Conservation (phyloP, 805 yeast species). For the Kuraishia cidri region DNA sequence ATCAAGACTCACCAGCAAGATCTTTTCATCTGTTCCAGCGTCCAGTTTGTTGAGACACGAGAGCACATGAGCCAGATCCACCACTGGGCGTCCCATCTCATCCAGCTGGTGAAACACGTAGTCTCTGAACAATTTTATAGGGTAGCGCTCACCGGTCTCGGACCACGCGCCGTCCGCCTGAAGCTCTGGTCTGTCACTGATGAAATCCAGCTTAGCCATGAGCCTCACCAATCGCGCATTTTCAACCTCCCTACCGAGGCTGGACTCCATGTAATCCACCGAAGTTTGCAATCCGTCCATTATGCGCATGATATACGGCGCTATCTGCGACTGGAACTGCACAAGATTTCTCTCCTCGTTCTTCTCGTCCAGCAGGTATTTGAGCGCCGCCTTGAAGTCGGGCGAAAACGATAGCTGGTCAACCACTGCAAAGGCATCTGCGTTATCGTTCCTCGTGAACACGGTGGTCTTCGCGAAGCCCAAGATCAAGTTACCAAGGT, state of each 20-base stretch:
- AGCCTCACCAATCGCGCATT: slow-evolving; percentile 82
- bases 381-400: slow-evolving; percentile 33
- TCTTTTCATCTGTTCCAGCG: slow-evolving; percentile 80
- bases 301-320: slow-evolving; percentile 33
- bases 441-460: slow-evolving; percentile 3
- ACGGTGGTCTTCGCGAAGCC: slow-evolving; percentile 35
- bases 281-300: slow-evolving; percentile 41
- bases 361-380: slow-evolving; percentile 20
- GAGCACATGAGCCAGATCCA: slow-evolving; percentile 79
- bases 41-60: slow-evolving; percentile 80
- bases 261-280: slow-evolving; percentile 52
- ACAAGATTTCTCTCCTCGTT: slow-evolving; percentile 14
- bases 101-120: slow-evolving; percentile 81
- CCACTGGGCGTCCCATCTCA: slow-evolving; percentile 64
- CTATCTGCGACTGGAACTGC: slow-evolving; percentile 28
- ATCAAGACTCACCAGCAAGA: slow-evolving; percentile 75
- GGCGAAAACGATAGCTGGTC: slow-evolving; percentile 27
- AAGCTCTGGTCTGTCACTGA: slow-evolving; percentile 66
- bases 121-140: slow-evolving; percentile 69
- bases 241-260: slow-evolving; percentile 68
- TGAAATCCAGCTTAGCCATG: slow-evolving; percentile 70
- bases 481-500: slow-evolving; percentile 53
- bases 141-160: slow-evolving; percentile 68
- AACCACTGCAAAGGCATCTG: slow-evolving; percentile 11
- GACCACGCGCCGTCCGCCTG: slow-evolving; percentile 52